Conservation (phyloP, 2,329 filamentous ascomycete genomes). For the Penicillium sp. region DNA sequence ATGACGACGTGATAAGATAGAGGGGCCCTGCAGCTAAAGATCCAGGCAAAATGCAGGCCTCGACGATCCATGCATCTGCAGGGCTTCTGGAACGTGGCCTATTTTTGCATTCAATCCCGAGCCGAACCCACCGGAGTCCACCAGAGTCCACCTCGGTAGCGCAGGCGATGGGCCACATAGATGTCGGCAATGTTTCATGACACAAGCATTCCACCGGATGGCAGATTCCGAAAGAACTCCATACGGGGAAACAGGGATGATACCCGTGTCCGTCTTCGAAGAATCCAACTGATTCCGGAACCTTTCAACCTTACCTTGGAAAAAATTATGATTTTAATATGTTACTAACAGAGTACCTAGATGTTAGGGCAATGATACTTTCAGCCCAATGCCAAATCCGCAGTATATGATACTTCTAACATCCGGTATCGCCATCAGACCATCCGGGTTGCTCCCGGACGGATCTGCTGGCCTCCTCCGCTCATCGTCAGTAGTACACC, state of each 20-base stretch:
- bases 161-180: background rate
- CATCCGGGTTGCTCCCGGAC: no score
- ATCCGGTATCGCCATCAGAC: background rate
- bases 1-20: background rate
- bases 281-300: background rate
- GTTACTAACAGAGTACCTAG: background rate
- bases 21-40: background rate
- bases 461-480: no score
- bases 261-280: background rate
- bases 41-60: background rate
- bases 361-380: background rate
- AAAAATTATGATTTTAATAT: no score
- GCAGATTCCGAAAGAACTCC: background rate
- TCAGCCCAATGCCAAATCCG: background rate
- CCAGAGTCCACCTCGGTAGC: background rate
- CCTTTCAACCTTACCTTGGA: no score
- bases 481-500: background rate
- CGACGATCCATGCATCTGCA: constrained; percentile 5
- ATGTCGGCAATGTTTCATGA: background rate
- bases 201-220: background rate
- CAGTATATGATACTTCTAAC: background rate
- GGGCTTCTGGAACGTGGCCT: constrained; percentile 8
- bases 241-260: background rate
- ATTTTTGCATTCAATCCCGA: constrained; percentile 2
- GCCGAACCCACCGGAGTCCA: background rate